Percentiles rank a stretch among this genome's conserved stretches.
Conservation (phyloP, 106 monocot species). For the Apostasia ramifera region DNA sequence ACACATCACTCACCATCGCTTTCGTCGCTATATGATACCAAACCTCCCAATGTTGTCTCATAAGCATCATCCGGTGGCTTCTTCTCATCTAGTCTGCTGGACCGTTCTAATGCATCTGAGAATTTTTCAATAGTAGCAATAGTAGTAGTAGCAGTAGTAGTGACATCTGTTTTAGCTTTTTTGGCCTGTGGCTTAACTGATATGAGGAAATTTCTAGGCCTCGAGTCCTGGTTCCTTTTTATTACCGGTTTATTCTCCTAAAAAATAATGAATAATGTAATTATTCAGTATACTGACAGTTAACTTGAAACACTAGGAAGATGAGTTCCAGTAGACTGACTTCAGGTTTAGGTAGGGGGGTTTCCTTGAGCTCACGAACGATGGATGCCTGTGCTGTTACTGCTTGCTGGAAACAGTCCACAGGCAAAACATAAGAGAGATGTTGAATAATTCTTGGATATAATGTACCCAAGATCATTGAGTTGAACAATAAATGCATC, state of each 20-base stretch:
- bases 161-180: conserved; percentile 42
- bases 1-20: conserved; percentile 45
- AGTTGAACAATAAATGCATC: too few species aligned
- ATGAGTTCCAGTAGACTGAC: conserved; percentile 15
- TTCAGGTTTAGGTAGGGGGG: conserved; percentile 26
- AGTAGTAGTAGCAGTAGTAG: not conserved
- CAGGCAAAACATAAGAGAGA: not conserved
- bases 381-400: conserved; percentile 46
- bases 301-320: too few species aligned
- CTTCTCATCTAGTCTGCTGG: conserved; percentile 15
- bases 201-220: conserved; percentile 43
- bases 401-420: conserved; percentile 51
- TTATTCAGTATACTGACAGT: not conserved
- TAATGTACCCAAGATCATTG: too few species aligned
- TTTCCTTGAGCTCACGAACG: conserved; percentile 60
- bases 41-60: conserved; percentile 20
- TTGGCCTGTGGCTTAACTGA: conserved; percentile 68
- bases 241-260: conserved; percentile 31
- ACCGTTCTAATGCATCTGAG: not conserved
- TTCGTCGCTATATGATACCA: conserved; percentile 81
- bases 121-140: conserved; percentile 6
- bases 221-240: conserved; percentile 31
- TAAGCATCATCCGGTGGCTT: conserved; percentile 10
- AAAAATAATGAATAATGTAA: not conserved
- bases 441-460: too few species aligned